Percentiles rank a stretch among this genome's conserved stretches.
Conservation (phyloP, 2,329 filamentous ascomycete species). For the Coniochaeta ligniaria region DNA sequence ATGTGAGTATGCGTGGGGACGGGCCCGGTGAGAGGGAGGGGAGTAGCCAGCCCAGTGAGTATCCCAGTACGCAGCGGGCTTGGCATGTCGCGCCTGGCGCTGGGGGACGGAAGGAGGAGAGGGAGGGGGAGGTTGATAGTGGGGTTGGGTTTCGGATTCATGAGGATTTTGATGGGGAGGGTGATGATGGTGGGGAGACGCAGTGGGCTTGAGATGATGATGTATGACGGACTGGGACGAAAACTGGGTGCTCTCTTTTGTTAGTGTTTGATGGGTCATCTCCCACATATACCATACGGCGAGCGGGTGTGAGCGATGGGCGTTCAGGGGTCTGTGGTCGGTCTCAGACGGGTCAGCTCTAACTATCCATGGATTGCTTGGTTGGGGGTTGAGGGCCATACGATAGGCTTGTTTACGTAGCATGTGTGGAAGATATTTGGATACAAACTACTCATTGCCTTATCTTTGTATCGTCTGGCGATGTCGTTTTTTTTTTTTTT, state of each 20-base stretch:
- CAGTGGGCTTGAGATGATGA: slow-evolving; percentile 6
- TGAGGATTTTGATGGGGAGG: background rate
- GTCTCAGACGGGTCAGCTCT: background rate
- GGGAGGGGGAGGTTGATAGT: background rate
- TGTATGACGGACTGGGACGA: background rate
- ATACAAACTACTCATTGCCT: background rate
- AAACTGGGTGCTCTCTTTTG: background rate
- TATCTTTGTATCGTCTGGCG: background rate
- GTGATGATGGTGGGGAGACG: slow-evolving; percentile 2
- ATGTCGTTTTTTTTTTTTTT: no score
- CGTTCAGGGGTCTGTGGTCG: background rate
- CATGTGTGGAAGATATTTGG: background rate
- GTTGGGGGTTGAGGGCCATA: background rate
- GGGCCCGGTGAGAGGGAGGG: slow-evolving; percentile 19
- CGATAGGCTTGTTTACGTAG: background rate
- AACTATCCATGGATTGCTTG: background rate
- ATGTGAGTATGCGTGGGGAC: slow-evolving; percentile 8
- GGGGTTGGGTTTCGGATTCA: background rate
- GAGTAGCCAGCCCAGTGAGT: slow-evolving; percentile 49
- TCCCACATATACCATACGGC: background rate
- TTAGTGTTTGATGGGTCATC: background rate
- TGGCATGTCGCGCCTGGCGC: background rate
- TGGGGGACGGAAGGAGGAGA: slow-evolving; percentile 1
- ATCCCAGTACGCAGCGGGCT: slow-evolving; percentile 41
- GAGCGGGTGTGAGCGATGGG: background rate